Evolutionary conservation across 768 basidiomycete species (phyloP).

Genomic region (Pilatotrama ljubarskyi): DNA sequence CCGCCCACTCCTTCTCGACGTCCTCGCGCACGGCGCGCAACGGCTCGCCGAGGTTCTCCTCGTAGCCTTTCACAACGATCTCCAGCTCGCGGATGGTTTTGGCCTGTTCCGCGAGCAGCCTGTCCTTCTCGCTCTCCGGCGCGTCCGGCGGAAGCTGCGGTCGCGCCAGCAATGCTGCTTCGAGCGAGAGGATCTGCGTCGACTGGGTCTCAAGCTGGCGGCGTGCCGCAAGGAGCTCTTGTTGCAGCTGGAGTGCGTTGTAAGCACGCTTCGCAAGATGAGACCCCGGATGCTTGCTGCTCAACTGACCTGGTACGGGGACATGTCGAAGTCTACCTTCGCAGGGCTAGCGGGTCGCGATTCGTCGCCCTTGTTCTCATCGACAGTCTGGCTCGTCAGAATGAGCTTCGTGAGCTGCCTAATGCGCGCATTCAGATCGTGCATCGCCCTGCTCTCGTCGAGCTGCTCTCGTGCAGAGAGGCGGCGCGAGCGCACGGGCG

Average conservation of each 20-base stretch:
- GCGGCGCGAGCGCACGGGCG: constrained; percentile 43
- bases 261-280: not conserved
- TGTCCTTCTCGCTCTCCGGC: constrained; percentile 73
- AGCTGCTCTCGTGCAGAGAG: constrained; percentile 65
- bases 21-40: constrained; percentile 66
- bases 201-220: constrained; percentile 79
- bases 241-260: constrained; percentile 60
- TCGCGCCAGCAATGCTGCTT: constrained; percentile 71
- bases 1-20: constrained; percentile 71
- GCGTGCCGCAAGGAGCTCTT: constrained; percentile 80
- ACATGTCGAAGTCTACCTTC: constrained; percentile 89
- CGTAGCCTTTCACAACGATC: constrained; percentile 66
- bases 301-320: constrained; percentile 70
- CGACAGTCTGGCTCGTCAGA: constrained; percentile 82
- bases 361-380: constrained; percentile 64
- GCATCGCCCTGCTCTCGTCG: constrained; percentile 84
- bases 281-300: not conserved
- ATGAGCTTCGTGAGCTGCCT: constrained; percentile 83
- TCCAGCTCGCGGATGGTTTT: constrained; percentile 81
- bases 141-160: constrained; percentile 66
- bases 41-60: constrained; percentile 72
- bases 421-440: constrained; percentile 76
- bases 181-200: constrained; percentile 80
- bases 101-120: constrained; percentile 67
- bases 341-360: constrained; percentile 79